Evolutionary conservation across 202 grass and related monocot species (phyloP).

Genomic region (Saccharum hybrid): DNA sequence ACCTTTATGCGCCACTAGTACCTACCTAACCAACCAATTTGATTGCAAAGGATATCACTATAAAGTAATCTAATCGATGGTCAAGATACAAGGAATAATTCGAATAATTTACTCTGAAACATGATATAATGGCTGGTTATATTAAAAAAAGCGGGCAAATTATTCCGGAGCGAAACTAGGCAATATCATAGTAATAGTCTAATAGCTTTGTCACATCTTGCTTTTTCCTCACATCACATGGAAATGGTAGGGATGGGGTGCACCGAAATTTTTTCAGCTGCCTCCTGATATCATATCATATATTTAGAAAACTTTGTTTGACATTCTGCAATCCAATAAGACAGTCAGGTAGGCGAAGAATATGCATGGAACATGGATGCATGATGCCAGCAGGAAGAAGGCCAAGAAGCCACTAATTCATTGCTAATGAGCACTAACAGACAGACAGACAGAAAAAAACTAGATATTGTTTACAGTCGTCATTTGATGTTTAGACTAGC

Average conservation of each 20-base stretch:
- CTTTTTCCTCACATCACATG: constrained; percentile 45
- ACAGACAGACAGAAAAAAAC: background rate
- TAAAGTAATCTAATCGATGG: background rate
- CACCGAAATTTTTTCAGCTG: background rate
- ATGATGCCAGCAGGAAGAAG: constrained; percentile 25
- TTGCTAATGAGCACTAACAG: constrained; percentile 1
- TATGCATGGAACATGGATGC: constrained; percentile 37
- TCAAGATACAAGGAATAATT: constrained; percentile 31
- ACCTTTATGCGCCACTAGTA: constrained; percentile 37
- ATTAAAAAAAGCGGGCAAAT: background rate
- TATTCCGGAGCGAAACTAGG: constrained; percentile 37
- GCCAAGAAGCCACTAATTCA: constrained; percentile 15
- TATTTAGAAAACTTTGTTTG: constrained; percentile 33
- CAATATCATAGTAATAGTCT: background rate
- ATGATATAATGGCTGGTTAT: background rate
- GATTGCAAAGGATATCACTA: constrained; percentile 42
- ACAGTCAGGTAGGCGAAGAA: constrained; percentile 31
- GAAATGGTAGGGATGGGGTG: constrained; percentile 4
- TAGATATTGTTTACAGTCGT: background rate
- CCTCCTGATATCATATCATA: background rate
- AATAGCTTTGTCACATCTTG: background rate
- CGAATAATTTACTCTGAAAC: background rate
- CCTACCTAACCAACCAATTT: constrained; percentile 45
- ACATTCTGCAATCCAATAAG: constrained; percentile 40
- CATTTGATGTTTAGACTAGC: constrained; percentile 4